These are phyloP conservation scores for Neltuma alba DNA, from an alignment of 306 rosid species.

Conservation along the genomic window DNA sequence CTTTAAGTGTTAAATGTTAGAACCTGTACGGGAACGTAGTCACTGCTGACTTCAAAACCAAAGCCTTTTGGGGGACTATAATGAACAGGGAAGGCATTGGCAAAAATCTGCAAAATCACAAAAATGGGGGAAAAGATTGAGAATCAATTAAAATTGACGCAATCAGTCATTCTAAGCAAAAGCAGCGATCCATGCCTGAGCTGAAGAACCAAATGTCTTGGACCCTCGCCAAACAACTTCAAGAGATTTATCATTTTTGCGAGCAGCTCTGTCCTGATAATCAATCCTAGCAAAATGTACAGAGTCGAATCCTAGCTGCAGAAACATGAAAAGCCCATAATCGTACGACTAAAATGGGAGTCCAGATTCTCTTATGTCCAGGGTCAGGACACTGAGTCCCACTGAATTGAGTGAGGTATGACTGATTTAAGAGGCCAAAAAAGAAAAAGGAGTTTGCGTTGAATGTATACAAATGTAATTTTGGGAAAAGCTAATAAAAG, in stretches of 20 bases:
- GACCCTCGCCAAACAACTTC: conserved; percentile 97
- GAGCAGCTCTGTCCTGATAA: conserved; percentile 78
- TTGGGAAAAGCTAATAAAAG: not conserved
- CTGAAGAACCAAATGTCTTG: conserved; percentile 77
- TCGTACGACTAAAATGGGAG: not conserved
- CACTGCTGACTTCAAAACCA: conserved; percentile 62
- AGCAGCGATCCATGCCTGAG: conserved; percentile 59
- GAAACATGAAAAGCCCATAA: not conserved
- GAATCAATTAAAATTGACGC: not conserved
- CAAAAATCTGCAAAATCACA: conserved; percentile 60
- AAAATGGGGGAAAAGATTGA: not conserved
- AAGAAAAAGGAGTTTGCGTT: not conserved
- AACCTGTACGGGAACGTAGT: conserved; percentile 70
- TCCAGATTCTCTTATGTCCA: no score
- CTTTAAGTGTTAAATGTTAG: not conserved
- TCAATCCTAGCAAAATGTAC: conserved; percentile 94
- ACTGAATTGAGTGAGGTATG: no score
- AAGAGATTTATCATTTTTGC: conserved; percentile 72
- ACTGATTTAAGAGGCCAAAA: not conserved
- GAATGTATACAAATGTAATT: not conserved
- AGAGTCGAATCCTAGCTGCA: conserved; percentile 92
- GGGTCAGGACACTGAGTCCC: no score
- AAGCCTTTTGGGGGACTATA: conserved; percentile 75
- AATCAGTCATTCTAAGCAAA: not conserved
- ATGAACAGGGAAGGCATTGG: conserved; percentile 81